These are phyloP conservation scores for Fabrea salina DNA, from an alignment of 169 alveolate species.

Conservation along the genomic window DNA sequence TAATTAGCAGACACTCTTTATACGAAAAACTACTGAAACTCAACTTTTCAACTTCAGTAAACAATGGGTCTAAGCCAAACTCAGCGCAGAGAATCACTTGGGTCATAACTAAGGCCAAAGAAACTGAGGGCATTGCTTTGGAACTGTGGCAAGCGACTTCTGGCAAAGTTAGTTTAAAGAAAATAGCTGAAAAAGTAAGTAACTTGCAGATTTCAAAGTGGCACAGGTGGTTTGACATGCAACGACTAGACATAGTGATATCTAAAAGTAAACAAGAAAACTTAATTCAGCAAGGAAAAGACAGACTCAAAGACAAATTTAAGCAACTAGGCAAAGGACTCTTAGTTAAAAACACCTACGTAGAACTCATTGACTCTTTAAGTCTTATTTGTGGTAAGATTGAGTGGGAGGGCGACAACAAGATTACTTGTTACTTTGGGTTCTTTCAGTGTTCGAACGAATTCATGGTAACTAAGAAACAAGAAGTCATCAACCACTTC, in stretches of 20 bases:
- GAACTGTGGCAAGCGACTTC: neutral
- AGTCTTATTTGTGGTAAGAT: neutral
- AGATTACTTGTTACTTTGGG: neutral
- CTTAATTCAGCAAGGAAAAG: neutral
- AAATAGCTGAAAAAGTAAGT: neutral
- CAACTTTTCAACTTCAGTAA: too few species aligned
- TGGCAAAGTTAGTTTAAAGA: neutral
- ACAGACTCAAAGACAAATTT: neutral
- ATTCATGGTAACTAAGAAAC: neutral
- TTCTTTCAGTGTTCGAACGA: neutral
- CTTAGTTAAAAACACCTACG: neutral
- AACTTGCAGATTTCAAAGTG: neutral
- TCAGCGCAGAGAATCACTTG: too few species aligned
- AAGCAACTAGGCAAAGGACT: neutral
- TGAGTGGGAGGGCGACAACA: neutral
- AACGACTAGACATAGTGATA: neutral
- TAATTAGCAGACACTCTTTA: neutral
- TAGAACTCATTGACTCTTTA: neutral
- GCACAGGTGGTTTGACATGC: constrained; percentile 15
- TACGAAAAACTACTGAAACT: neutral
- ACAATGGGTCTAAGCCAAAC: too few species aligned
- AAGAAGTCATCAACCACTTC: neutral
- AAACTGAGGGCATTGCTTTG: constrained; percentile 5
- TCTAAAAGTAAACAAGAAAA: neutral
- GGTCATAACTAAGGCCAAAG: neutral